These are phyloP conservation scores for Verticillium nonalfalfae DNA, from an alignment of 2,329 filamentous ascomycete genomes.

Conservation along the genomic window DNA sequence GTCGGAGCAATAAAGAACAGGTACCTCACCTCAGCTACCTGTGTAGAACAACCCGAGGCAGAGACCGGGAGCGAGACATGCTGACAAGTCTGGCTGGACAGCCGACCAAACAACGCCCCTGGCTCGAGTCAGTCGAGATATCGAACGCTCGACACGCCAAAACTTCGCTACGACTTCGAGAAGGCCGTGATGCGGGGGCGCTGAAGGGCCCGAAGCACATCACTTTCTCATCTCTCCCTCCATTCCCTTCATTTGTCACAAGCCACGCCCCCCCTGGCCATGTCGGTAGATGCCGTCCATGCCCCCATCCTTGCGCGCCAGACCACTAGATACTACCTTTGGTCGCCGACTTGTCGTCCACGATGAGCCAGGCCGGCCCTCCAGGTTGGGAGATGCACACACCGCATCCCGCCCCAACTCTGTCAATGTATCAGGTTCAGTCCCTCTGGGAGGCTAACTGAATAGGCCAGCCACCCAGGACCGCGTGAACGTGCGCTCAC, in stretches of 20 bases:
- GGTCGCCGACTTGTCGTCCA: not conserved
- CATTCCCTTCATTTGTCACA: not conserved
- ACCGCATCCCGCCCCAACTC: not conserved
- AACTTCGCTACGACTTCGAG: not conserved
- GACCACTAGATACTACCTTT: not conserved
- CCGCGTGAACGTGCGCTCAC: not conserved
- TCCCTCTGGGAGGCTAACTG: not conserved
- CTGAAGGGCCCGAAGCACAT: not conserved
- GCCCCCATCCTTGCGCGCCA: not conserved
- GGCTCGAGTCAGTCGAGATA: not conserved
- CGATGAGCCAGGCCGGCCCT: not conserved
- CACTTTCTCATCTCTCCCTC: not conserved
- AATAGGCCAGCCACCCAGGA: not conserved
- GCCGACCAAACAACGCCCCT: not conserved
- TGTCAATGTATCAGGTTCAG: not conserved
- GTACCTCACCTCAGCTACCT: not conserved
- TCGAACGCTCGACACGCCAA: not conserved
- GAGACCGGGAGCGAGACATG: not conserved
- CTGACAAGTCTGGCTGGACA: not conserved
- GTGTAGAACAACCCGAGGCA: not conserved
- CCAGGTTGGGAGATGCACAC: not conserved
- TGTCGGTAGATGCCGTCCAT: not conserved
- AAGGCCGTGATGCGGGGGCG: not conserved
- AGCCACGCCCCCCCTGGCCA: not conserved
- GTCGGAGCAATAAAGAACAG: not conserved